Base-by-base conservation (phyloP, 306 rosid species). In the Canavalia ensiformis region DNA sequence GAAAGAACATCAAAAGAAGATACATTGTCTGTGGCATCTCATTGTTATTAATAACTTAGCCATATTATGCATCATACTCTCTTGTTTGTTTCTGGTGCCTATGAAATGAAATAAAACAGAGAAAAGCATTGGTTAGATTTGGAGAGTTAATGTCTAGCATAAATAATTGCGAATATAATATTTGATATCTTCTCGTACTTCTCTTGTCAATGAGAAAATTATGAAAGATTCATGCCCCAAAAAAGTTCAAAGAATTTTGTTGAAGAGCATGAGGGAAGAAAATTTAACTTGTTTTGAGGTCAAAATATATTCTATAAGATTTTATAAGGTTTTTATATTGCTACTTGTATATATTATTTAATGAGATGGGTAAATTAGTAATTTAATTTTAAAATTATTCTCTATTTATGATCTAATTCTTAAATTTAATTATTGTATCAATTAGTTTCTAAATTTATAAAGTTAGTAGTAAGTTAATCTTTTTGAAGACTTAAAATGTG, bases 21-120 rank as follows among this genome's bases (percentile, higher is more conserved):
- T 86, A 56, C 77, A 75, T 60, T 59, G 84, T 74, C 89, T 64
- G 75, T 42, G 81, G 67, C 25, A 69, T 76, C 45, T 29, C 1
- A 34, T 74, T 64, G 50, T 74, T 82, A 89, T 63, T 60, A 76
- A 87, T 57, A 78, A 74, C 81, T 82, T 86, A 45, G 35, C 68
- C 86, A 70, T 82, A 88, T 78, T 82, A 87, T 78, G 77, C 77
- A 69, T 79, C 84, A 63, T 79, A 70, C 82, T 79, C 58, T 83
- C 82, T 63, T 85, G 82, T 79, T 66, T 86, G 75, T 73, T 72
- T 77, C 41, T 75, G 60, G 50, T 39, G 84, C 46, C 42, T 62
- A 12, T 42, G 37, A 67, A 42, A 67, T 44, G 1, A 66, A 58
- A 25, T 57, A 62, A 63, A 37, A 81, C 77, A 33, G 8, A 68